Percentiles rank a stretch among this genome's conserved stretches.
Evolutionary conservation across 805 yeast genomes (phyloP).

Genomic region (Candida sanyiensis): DNA sequence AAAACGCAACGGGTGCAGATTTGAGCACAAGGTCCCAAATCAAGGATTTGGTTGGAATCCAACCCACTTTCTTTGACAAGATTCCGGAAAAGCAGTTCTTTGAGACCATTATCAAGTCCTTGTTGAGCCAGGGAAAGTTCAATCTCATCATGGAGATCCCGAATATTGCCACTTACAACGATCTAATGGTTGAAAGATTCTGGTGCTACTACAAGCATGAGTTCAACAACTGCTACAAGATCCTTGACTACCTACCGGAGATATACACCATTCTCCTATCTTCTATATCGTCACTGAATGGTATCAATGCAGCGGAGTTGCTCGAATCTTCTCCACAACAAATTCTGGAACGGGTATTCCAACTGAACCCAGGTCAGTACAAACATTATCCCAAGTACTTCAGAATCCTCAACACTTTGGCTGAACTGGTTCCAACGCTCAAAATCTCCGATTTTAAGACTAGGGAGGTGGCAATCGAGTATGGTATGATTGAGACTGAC

Average conservation of each 20-base stretch:
- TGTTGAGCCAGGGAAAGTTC: conserved; percentile 2
- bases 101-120: neutral
- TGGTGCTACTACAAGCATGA: conserved; percentile 10
- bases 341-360: conserved; percentile 6
- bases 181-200: conserved; percentile 1
- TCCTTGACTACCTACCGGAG: conserved; percentile 7
- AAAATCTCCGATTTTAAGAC: neutral
- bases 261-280: conserved; percentile 5
- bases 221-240: conserved; percentile 10
- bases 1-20: neutral
- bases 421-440: conserved; percentile 6
- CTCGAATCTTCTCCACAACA: conserved; percentile 1
- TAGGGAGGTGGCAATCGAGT: conserved; percentile 8
- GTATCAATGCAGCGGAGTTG: conserved; percentile 4
- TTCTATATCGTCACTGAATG: conserved; percentile 6
- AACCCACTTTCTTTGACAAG: neutral
- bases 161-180: neutral
- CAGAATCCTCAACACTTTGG: conserved; percentile 1
- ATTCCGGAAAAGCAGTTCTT: neutral
- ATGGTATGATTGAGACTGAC: conserved; percentile 7
- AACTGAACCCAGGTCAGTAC: conserved; percentile 7
- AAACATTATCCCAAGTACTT: neutral
- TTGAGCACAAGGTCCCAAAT: neutral
- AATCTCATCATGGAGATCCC: conserved; percentile 1
- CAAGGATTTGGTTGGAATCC: neutral